Percentiles rank a stretch among this genome's conserved stretches.
Conservation (phyloP, 177 flowering plant species). For the Telopea speciosissima region DNA sequence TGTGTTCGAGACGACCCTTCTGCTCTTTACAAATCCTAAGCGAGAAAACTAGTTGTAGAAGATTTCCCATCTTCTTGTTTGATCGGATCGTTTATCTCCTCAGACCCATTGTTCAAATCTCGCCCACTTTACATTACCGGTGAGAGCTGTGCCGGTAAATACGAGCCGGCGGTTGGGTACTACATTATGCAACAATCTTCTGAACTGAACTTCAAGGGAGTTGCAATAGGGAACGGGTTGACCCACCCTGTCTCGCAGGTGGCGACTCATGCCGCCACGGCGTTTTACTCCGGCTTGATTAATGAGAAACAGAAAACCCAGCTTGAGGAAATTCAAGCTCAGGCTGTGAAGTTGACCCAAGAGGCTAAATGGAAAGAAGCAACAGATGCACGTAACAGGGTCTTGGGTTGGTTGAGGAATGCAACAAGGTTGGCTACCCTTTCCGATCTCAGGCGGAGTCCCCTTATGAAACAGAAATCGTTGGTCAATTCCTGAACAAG, state of each 20-base stretch:
- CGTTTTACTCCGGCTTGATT: constrained; percentile 54
- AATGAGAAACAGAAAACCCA: constrained; percentile 59
- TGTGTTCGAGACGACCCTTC: no score
- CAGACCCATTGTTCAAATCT: constrained; percentile 32
- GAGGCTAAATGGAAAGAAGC: no score
- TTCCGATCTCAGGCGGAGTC: constrained; percentile 42
- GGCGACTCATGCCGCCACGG: constrained; percentile 48
- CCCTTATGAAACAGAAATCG: constrained; percentile 39
- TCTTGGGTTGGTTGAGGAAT: constrained; percentile 31
- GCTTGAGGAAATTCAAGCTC: no score
- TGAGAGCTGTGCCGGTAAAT: constrained; percentile 91
- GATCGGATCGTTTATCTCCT: constrained; percentile 34
- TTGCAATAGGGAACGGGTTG: constrained; percentile 79
- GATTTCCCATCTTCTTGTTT: no score
- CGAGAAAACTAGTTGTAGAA: no score
- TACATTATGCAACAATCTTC: constrained; percentile 49
- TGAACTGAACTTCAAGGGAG: constrained; percentile 42
- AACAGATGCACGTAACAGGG: no score
- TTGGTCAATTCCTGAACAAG: constrained; percentile 28
- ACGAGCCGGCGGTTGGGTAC: constrained; percentile 69
- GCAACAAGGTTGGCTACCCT: constrained; percentile 70
- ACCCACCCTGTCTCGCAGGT: constrained; percentile 69
- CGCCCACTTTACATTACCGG: no score
- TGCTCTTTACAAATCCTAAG: no score
- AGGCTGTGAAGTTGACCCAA: no score